Base-by-base conservation (phyloP, 805 yeast species). In the Zygosaccharomyces pseudorouxii region DNA sequence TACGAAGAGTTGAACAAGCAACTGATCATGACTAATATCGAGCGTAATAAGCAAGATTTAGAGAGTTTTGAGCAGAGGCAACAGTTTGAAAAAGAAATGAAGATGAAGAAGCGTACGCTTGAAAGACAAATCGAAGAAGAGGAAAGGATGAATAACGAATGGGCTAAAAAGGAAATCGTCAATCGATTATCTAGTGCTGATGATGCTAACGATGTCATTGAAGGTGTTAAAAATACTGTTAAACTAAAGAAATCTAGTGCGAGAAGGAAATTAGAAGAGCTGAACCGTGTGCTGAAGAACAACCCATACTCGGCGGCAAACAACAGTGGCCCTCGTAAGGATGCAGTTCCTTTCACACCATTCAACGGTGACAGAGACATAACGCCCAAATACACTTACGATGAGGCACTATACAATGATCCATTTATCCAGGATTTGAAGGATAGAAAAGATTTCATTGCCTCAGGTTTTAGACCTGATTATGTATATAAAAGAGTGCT, bases 321-420 rank as follows among this genome's bases (percentile, higher is more conserved):
- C 10, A 61, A 54, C 51, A 52, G 59, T 25, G 54, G 54, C 23
- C 58, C 63, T 45, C 59, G 63, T 41, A 68, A 63, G 45, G 70
- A 65, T 19, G 55, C 63, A 12, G 71, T 76, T 5, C 98, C 98
- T 14, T 92, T 90, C 65, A 89, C 98, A 9, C 98, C 98, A 7
- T 92, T 92, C 69, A 82, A 84, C 61, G 97, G 97, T 39, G 98
- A 92, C 68, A 75, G 93, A 52, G 82, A 84, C 50, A 52, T 71
- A 6, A 67, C 72, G 20, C 73, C 74, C 46, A 73, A 77, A 25
- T 89, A 80, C 67, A 70, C 66, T 9, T 67, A 82, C 16, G 63
- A 68, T 4, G 60, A 57, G 14, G 46, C 60, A 1, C 55, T 59
- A 23, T 85, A 84, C 62, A 74, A 73, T 49, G 93, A 86, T 63